Conservation (phyloP, 2,329 filamentous ascomycete genomes). For the Talaromyces sp. region DNA sequence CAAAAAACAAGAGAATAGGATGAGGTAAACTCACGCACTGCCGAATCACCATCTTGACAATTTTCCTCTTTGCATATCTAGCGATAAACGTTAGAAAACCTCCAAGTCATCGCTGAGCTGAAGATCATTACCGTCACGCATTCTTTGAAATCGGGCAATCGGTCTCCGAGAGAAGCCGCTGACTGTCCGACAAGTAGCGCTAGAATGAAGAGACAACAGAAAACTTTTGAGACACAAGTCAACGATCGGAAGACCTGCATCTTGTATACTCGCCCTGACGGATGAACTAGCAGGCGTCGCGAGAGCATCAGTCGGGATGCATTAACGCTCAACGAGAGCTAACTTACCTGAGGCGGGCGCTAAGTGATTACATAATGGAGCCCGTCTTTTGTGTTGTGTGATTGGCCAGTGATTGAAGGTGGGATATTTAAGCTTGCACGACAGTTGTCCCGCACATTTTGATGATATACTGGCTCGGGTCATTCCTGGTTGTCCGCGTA, state of each 20-base stretch:
- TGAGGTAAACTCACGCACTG: conserved; percentile 63
- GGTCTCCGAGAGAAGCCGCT: conserved; percentile 76
- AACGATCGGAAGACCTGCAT: conserved; percentile 8
- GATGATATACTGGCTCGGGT: neutral
- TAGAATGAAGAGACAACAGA: conserved; percentile 25
- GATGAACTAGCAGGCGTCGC: neutral
- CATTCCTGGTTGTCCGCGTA: too few species aligned
- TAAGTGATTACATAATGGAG: conserved; percentile 5
- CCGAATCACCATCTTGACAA: conserved; percentile 64
- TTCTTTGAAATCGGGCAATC: conserved; percentile 78
- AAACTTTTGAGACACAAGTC: neutral
- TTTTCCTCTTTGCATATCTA: conserved; percentile 80
- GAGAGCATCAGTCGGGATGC: neutral
- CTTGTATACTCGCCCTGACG: neutral
- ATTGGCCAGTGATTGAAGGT: neutral
- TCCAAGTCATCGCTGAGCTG: neutral
- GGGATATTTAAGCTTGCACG: neutral
- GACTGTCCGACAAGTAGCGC: conserved; percentile 37
- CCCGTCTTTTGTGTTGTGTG: neutral
- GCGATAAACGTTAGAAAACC: conserved; percentile 19
- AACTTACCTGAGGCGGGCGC: neutral
- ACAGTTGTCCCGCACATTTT: neutral
- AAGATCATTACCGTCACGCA: conserved; percentile 69
- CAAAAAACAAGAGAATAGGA: neutral
- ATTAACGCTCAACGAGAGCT: neutral